phyloP scores from a whole-genome alignment of 2,329 filamentous ascomycete species.

The Claviceps arundinis region DNA sequence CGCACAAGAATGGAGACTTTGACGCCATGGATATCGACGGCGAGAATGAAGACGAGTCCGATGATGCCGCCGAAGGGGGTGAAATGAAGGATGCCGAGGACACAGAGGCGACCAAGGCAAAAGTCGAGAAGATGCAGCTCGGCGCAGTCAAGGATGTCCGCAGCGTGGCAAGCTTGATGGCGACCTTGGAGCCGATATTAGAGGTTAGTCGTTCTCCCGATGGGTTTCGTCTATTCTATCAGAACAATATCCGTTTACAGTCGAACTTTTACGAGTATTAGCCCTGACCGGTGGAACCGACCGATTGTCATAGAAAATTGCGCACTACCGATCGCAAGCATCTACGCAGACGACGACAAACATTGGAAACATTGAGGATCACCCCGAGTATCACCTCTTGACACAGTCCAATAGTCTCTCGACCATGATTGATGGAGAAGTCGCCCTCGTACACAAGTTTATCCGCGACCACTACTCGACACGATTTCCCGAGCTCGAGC shows the following conservation, averaged over 20 bases:
- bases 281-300: conserved; percentile 51
- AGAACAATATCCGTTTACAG: conserved; percentile 47
- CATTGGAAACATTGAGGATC: conserved; percentile 78
- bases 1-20: conserved; percentile 24
- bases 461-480: conserved; percentile 91
- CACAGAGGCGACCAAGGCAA: conserved; percentile 59
- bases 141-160: conserved; percentile 63
- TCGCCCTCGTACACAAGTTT: conserved; percentile 88
- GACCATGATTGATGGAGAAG: conserved; percentile 84
- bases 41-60: conserved; percentile 23
- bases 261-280: conserved; percentile 32
- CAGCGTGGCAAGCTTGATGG: conserved; percentile 68
- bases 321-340: conserved; percentile 57
- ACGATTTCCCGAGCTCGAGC: conserved; percentile 85
- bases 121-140: conserved; percentile 72
- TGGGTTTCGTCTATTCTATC: not conserved
- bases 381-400: conserved; percentile 79
- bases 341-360: conserved; percentile 49
- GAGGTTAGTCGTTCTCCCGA: conserved; percentile 48
- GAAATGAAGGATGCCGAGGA: conserved; percentile 41
- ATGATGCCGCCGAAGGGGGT: conserved; percentile 47
- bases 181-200: conserved; percentile 65
- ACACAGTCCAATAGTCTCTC: conserved; percentile 83
- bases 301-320: conserved; percentile 55
- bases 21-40: conserved; percentile 46